Base-by-base conservation (phyloP, 106 monocot species). In the Acorus gramineus region DNA sequence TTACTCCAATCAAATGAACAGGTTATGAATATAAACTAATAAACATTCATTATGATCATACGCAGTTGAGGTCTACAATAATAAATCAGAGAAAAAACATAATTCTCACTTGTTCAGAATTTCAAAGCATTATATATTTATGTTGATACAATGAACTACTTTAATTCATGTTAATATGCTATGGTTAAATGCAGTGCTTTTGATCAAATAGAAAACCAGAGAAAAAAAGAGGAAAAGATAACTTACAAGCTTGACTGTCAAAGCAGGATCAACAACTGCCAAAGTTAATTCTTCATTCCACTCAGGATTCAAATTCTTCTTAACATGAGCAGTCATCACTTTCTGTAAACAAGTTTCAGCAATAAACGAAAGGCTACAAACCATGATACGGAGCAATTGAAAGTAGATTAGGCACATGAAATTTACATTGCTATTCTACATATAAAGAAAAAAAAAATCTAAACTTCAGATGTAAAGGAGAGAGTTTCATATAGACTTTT, bases 261-360 rank as follows among this genome's bases (percentile, higher is more conserved):
- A 47, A 47, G 4, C 60, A 9, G 71, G 60, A 53, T 80, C 74
- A 8, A 14, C 53, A 49, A 80, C 69, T 7, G 56, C 52, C 56
- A 80, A 63, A 7, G 71, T 80, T 47, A 80, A 66, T 4, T 75
- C 71, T 57, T 80, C 80, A 58, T 80, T 67, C 80, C 80, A 80
- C 12, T 66, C 75, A 1, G 80, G 80, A 62, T 80, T 80, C 55
- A 75, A 44, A 63, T 67, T 62, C 52, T 60, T 66, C 14, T 67
- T 80, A 6, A 75, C 59, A 5, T 75, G 75, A 12, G 57, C 49
- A 43, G 80, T 80, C 75, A 71, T 75, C 48, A 80, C 8, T 71
- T 57, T 75, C 80, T 80, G 63, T 12, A 61, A 61, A 52, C 44
- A 8, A 65, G 4, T 1, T 52, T 65, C 42, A 6, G 55, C 42